Evolutionary conservation across 495 filamentous ascomycete genomes (phyloP).

Genomic region (Thermochaetoides thermophila): DNA sequence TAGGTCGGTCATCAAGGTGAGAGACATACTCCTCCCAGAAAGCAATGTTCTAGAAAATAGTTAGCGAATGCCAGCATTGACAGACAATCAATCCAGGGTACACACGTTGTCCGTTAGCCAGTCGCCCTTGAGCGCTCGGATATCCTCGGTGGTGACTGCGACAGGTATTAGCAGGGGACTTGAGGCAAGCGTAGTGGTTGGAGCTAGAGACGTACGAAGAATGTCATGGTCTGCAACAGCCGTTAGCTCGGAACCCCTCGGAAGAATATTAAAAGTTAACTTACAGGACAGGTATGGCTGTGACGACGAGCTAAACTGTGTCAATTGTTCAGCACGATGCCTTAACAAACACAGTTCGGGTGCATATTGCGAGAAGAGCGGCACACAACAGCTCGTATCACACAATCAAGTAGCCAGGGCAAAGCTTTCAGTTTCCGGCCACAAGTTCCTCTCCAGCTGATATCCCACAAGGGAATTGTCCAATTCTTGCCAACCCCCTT

Average conservation of each 20-base stretch:
- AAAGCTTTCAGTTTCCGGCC: no score
- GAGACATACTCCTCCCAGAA: constrained; percentile 93
- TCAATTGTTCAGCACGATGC: constrained; percentile 6
- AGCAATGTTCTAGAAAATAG: constrained; percentile 53
- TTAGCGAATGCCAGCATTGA: constrained; percentile 6
- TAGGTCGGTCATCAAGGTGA: neutral
- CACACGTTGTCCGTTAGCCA: constrained; percentile 97
- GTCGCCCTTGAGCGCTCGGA: constrained; percentile 75
- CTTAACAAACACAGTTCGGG: neutral
- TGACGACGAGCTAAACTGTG: constrained; percentile 16
- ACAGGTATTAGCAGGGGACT: constrained; percentile 5
- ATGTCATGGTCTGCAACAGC: constrained; percentile 27
- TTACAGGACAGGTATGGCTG: constrained; percentile 31
- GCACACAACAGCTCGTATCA: neutral
- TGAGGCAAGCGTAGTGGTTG: neutral
- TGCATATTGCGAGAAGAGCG: neutral
- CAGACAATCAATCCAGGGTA: constrained; percentile 6
- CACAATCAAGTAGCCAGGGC: neutral
- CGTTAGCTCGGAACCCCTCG: constrained; percentile 2
- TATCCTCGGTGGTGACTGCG: constrained; percentile 50
- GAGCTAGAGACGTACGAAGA: constrained; percentile 19
- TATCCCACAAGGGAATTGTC: no score
- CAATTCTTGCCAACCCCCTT: no score
- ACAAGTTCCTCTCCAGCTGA: no score
- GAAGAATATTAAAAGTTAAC: constrained; percentile 1